Conservation (phyloP, 306 rosid genomes). For the Clitoria ternatea region DNA sequence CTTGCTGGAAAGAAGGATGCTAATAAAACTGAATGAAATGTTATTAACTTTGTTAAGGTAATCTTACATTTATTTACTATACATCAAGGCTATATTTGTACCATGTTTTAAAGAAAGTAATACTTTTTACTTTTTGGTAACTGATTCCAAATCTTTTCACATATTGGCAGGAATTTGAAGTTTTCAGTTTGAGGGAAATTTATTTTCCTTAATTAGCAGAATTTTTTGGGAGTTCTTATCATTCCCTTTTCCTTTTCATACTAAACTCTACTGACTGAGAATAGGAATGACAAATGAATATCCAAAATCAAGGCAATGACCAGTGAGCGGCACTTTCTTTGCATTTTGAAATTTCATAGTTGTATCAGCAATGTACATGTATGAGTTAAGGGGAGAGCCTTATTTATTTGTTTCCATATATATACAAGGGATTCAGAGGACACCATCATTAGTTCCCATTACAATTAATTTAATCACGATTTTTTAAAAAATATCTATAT, state of each 20-base stretch:
- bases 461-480: slow-evolving; percentile 9
- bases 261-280: slow-evolving; percentile 2
- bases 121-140: not conserved
- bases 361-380: slow-evolving; percentile 29
- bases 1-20: slow-evolving; percentile 73
- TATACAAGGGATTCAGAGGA: not conserved
- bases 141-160: not conserved
- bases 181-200: slow-evolving; percentile 20
- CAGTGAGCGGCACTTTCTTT: slow-evolving; percentile 3
- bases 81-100: not conserved
- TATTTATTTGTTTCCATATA: not conserved
- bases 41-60: slow-evolving; percentile 17
- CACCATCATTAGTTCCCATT: not conserved
- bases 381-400: slow-evolving; percentile 1
- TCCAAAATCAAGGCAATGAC: slow-evolving; percentile 5
- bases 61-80: slow-evolving; percentile 2
- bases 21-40: slow-evolving; percentile 28
- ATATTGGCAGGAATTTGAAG: slow-evolving; percentile 21
- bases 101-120: not conserved
- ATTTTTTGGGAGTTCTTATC: slow-evolving; percentile 21
- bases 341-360: not conserved
- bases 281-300: slow-evolving; percentile 1
- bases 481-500: not conserved
- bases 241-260: slow-evolving; percentile 3
- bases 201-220: not conserved